phyloP scores from a whole-genome alignment of 805 yeast genomes.

The Clavispora carvajalis region DNA sequence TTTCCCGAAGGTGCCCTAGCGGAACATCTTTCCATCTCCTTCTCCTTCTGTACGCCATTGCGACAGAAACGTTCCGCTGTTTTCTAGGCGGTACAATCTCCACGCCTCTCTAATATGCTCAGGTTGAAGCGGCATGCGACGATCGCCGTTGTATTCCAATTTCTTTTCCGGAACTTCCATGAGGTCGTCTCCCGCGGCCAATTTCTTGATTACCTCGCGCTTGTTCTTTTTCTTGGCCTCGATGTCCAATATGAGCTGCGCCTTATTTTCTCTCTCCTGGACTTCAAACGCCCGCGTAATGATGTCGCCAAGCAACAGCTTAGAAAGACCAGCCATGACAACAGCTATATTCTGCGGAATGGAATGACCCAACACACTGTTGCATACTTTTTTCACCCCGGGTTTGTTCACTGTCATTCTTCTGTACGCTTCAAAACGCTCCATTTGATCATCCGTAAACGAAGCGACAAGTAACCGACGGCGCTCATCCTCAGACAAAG shows the following conservation, averaged over 20 bases:
- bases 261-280: slow-evolving; percentile 51
- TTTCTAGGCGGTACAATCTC: slow-evolving; percentile 67
- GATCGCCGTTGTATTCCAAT: slow-evolving; percentile 37
- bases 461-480: slow-evolving; percentile 61
- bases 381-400: slow-evolving; percentile 76
- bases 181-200: slow-evolving; percentile 32
- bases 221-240: slow-evolving; percentile 34
- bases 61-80: slow-evolving; percentile 54
- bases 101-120: slow-evolving; percentile 87
- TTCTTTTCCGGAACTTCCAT: slow-evolving; percentile 16
- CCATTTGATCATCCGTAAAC: slow-evolving; percentile 78
- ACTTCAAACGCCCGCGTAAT: slow-evolving; percentile 76
- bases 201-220: slow-evolving; percentile 28
- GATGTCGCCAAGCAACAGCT: slow-evolving; percentile 85
- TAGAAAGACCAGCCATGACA: slow-evolving; percentile 79
- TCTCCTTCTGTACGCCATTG: slow-evolving; percentile 70
- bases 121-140: slow-evolving; percentile 62
- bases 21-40: slow-evolving; percentile 64
- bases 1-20: slow-evolving; percentile 38
- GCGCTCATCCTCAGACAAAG: slow-evolving; percentile 46
- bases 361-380: slow-evolving; percentile 71
- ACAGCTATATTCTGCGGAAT: slow-evolving; percentile 76
- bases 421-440: slow-evolving; percentile 79
- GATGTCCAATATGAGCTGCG: slow-evolving; percentile 30
- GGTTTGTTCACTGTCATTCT: slow-evolving; percentile 59